A percentile compares a stretch with the other conserved stretches of the same genome.
Evolutionary conservation across 75 land plant genomes (phyloP).

Genomic region (Cupressus sempervirens): DNA sequence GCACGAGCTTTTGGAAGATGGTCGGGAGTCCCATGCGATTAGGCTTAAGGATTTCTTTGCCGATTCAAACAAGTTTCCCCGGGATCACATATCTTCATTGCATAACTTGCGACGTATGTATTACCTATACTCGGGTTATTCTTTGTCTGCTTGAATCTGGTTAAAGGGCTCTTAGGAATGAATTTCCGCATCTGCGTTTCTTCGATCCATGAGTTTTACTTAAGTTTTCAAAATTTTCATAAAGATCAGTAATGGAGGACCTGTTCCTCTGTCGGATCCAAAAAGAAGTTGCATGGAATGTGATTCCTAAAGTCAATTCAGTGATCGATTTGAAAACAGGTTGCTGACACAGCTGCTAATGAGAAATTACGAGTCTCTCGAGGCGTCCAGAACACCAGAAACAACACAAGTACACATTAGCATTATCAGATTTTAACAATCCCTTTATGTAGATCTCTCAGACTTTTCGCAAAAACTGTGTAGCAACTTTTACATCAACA

Average conservation of each 20-base stretch:
- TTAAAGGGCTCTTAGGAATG: background rate
- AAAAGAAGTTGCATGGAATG: background rate
- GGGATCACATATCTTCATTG: conserved; percentile 76
- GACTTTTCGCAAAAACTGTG: too few species aligned
- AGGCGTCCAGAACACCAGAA: background rate
- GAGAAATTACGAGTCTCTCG: background rate
- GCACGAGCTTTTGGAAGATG: conserved; percentile 95
- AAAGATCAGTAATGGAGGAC: background rate
- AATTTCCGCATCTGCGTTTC: background rate
- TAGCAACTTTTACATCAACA: too few species aligned
- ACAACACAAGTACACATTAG: background rate
- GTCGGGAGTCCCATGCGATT: conserved; percentile 69
- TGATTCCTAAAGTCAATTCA: background rate
- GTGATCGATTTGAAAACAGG: background rate
- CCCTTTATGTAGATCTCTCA: too few species aligned
- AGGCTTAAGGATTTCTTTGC: conserved; percentile 83
- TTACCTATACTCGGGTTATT: background rate
- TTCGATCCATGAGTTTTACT: background rate
- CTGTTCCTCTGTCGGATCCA: background rate
- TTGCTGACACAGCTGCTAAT: background rate
- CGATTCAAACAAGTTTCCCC: conserved; percentile 63
- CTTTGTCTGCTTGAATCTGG: background rate
- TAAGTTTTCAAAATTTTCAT: background rate
- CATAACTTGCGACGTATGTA: conserved; percentile 59
- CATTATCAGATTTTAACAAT: too few species aligned